phyloP scores from a whole-genome alignment of 805 yeast species.

The Candida vaughaniae region DNA sequence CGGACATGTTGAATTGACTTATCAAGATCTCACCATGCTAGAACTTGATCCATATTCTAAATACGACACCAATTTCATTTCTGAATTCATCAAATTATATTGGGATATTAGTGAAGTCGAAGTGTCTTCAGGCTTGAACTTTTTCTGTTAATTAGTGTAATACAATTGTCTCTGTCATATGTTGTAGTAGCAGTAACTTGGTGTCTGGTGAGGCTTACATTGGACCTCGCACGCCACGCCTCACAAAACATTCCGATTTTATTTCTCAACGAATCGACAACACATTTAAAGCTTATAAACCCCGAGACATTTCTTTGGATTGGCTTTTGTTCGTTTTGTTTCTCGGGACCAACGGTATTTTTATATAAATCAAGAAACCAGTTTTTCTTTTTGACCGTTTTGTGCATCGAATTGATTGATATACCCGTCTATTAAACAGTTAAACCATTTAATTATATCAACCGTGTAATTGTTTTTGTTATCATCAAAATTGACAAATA shows the following conservation, averaged over 20 bases:
- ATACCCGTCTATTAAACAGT: too few species aligned
- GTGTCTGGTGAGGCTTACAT: neutral
- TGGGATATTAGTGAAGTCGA: slow-evolving; percentile 19
- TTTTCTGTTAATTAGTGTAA: slow-evolving; percentile 10
- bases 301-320: too few species aligned
- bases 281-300: too few species aligned
- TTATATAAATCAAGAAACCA: too few species aligned
- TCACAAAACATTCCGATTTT: slow-evolving; percentile 6
- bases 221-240: slow-evolving; percentile 2
- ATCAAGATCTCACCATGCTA: slow-evolving; percentile 42
- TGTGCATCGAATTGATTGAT: too few species aligned
- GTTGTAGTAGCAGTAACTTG: neutral
- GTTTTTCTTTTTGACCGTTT: too few species aligned
- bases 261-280: slow-evolving; percentile 10
- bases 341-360: too few species aligned
- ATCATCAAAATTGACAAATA: too few species aligned
- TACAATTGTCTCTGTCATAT: neutral
- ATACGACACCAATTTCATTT: slow-evolving; percentile 35
- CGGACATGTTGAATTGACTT: slow-evolving; percentile 30
- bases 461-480: too few species aligned
- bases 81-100: slow-evolving; percentile 33
- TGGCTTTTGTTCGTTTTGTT: too few species aligned
- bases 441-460: too few species aligned
- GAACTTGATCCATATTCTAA: slow-evolving; percentile 44
- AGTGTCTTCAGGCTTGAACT: slow-evolving; percentile 11